These are phyloP conservation scores for Mycena galopus DNA, from an alignment of 768 basidiomycete genomes.

Conservation along the genomic window DNA sequence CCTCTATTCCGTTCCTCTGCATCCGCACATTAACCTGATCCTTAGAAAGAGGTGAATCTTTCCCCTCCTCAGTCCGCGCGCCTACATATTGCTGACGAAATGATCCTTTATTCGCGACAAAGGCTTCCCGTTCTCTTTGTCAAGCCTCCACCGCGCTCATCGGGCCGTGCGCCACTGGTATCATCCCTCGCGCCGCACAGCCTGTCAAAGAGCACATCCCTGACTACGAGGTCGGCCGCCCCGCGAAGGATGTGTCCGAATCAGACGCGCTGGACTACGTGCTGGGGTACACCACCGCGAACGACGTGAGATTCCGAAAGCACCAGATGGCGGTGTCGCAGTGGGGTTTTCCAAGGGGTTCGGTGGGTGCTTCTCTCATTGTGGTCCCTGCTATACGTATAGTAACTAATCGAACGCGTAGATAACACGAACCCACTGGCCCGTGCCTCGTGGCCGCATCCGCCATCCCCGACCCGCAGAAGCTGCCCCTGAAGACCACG, in stretches of 20 bases:
- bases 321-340: conserved; percentile 86
- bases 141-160: conserved; percentile 81
- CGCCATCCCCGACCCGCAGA: conserved; percentile 75
- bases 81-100: no score
- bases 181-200: conserved; percentile 76
- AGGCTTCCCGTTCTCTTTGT: conserved; percentile 85
- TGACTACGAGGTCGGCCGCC: conserved; percentile 88
- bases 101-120: background rate
- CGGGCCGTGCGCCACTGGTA: conserved; percentile 75
- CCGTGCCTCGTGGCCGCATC: conserved; percentile 82
- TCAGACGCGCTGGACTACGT: conserved; percentile 89
- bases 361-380: conserved; percentile 57
- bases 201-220: conserved; percentile 78
- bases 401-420: conserved; percentile 37
- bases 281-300: conserved; percentile 84
- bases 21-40: background rate
- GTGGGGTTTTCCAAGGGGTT: conserved; percentile 93
- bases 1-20: background rate
- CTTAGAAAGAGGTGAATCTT: conserved; percentile 75
- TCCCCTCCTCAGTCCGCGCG: conserved; percentile 70
- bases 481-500: conserved; percentile 69
- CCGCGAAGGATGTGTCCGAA: conserved; percentile 84
- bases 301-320: conserved; percentile 87
- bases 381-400: background rate
- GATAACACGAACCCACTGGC: conserved; percentile 80